Base-by-base conservation (phyloP, 2,329 filamentous ascomycete species). In the Sporothrix schenckii region DNA sequence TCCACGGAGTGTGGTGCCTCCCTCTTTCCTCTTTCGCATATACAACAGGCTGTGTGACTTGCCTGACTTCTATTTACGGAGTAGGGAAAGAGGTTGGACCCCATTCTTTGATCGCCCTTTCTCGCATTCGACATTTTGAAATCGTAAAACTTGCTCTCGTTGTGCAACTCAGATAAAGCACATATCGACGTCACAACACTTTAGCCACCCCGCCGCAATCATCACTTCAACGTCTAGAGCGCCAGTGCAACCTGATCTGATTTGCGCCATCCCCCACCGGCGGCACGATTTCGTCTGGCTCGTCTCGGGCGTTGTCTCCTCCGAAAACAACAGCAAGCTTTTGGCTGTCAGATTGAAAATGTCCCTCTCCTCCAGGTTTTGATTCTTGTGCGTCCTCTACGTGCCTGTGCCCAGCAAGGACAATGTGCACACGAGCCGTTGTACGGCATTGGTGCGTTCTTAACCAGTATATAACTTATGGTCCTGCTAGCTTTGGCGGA, bases 21-120 rank as follows among this genome's bases (percentile, higher is more conserved):
- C 56, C 56, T 61, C 58, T 61, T 61, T 61, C 58, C 58, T 21
- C 14, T 47, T 24, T 47, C 41, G 39, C 39, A 63, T 63, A 39
- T 63, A 39, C 27, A 44, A 47, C 58, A 47, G 4, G 34, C 56
- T 16, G 34, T n/a, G 44, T 44, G 11, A 41, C 21, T n/a, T 61
- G 21, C 39, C 58, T n/a, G 41, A n/a, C 7, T 47, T 27, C 21
- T 63, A 63, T 63, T 34, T 44, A 44, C 11, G 41, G 41, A 13
- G 47, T 24, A 24, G 39, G 21, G 58, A 27, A 47, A 14, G 58
- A 44, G 6, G 4, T 44, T 13, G n/a, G n/a, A 24, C 58, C 39
- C 21, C 58, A 27, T 63, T 30, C 27, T 19, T 44, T 9, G 41
- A 44, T 4, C 41, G 2, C 58, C 58, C 39, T 39, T 47, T 63